These are phyloP conservation scores for Cunninghamia lanceolata DNA, from an alignment of 75 land plant species.

Conservation along the genomic window DNA sequence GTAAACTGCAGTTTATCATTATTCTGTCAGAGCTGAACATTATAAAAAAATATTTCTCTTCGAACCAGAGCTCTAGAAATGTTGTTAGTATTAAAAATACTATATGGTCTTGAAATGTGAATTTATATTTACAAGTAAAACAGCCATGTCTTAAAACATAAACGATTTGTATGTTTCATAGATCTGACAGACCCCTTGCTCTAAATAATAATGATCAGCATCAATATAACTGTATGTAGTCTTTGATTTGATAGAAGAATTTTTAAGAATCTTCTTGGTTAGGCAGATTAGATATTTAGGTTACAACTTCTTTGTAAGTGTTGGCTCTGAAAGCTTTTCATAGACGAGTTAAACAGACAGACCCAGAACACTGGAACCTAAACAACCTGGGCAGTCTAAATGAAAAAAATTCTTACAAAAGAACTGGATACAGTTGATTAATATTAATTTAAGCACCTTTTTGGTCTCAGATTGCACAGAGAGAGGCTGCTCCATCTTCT, in stretches of 20 bases:
- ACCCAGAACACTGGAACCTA: too few relatives aligned
- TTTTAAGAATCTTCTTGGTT: too few relatives aligned
- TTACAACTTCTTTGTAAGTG: too few relatives aligned
- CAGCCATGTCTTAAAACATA: neutral
- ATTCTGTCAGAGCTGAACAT: neutral
- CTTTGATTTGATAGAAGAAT: too few relatives aligned
- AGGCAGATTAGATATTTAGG: too few relatives aligned
- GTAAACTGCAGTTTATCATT: constrained; percentile 50
- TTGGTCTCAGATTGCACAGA: constrained; percentile 74
- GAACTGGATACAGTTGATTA: neutral
- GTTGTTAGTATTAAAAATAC: neutral
- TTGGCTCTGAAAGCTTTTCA: too few relatives aligned
- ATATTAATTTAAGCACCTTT: constrained; percentile 26
- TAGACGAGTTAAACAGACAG: too few relatives aligned
- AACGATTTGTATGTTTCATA: neutral
- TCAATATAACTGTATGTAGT: too few relatives aligned
- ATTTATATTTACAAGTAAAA: too few relatives aligned
- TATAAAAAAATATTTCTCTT: neutral
- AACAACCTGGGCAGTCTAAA: neutral
- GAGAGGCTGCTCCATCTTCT: constrained; percentile 16
- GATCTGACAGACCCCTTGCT: too few relatives aligned
- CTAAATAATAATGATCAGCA: too few relatives aligned
- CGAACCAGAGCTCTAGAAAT: neutral
- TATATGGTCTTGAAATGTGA: neutral
- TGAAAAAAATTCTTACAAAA: neutral